Percentiles rank a stretch among this genome's conserved stretches.
These are phyloP conservation scores for Blumeria graminis DNA, from an alignment of 2,329 filamentous ascomycete species.

Conservation along the genomic window DNA sequence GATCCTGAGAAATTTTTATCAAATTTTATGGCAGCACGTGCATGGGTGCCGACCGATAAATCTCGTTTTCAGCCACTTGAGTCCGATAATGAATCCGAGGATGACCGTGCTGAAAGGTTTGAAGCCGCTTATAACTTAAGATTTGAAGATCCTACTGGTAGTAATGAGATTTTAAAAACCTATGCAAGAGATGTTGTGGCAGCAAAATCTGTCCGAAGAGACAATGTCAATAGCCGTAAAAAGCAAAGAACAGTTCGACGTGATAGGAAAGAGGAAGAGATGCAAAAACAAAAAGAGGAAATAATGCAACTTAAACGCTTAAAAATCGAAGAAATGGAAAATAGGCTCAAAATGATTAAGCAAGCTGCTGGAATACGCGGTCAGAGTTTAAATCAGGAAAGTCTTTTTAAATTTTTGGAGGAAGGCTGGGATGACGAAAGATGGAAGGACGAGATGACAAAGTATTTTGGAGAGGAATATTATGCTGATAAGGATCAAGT, in stretches of 20 bases:
- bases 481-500: constrained; percentile 48
- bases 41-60: constrained; percentile 53
- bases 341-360: constrained; percentile 70
- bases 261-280: constrained; percentile 55
- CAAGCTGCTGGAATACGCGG: constrained; percentile 61
- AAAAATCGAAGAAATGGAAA: constrained; percentile 74
- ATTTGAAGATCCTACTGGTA: constrained; percentile 74
- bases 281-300: constrained; percentile 51
- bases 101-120: constrained; percentile 57
- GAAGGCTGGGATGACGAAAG: constrained; percentile 69
- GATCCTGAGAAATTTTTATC: constrained; percentile 84
- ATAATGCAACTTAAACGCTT: constrained; percentile 64
- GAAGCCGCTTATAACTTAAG: constrained; percentile 89
- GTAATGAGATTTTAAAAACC: constrained; percentile 68
- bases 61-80: constrained; percentile 61
- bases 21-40: constrained; percentile 79
- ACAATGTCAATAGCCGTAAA: constrained; percentile 54
- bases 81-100: constrained; percentile 58
- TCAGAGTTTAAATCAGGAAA: constrained; percentile 42
- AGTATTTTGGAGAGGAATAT: constrained; percentile 73
- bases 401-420: constrained; percentile 68
- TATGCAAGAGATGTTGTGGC: constrained; percentile 72
- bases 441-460: constrained; percentile 81
- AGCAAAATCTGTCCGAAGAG: constrained; percentile 62
- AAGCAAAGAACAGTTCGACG: constrained; percentile 57